Conservation (phyloP, 1,284 basidiomycete species). For the Tausonia pullulans region DNA sequence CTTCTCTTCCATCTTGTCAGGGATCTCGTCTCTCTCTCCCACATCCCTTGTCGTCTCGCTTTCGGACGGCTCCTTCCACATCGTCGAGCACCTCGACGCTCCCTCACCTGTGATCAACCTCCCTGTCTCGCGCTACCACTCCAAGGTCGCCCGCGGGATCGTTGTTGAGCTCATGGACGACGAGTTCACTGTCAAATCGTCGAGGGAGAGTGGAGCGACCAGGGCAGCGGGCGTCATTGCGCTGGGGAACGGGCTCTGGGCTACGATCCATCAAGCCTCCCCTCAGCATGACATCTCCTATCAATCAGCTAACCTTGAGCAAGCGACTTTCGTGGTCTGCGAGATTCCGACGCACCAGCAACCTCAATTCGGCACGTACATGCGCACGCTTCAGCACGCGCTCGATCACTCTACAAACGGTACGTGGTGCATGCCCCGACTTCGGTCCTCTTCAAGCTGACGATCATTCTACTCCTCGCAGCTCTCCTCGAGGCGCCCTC, state of each 20-base stretch:
- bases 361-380: neutral
- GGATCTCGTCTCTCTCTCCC: neutral
- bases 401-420: neutral
- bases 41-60: slow-evolving; percentile 4
- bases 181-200: neutral
- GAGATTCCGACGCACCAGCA: neutral
- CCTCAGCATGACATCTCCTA: neutral
- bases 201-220: too few relatives aligned
- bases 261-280: neutral
- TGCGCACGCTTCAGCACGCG: neutral
- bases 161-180: neutral
- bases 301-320: neutral
- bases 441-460: neutral
- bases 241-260: neutral
- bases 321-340: neutral
- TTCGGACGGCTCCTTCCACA: slow-evolving; percentile 2
- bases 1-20: neutral
- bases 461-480: neutral
- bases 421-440: neutral
- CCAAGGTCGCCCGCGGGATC: neutral
- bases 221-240: neutral
- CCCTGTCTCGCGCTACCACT: neutral
- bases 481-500: neutral
- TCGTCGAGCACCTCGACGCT: slow-evolving; percentile 2
- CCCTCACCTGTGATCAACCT: neutral